phyloP scores from a whole-genome alignment of 2,329 filamentous ascomycete species.

The Diaporthe humulicola region DNA sequence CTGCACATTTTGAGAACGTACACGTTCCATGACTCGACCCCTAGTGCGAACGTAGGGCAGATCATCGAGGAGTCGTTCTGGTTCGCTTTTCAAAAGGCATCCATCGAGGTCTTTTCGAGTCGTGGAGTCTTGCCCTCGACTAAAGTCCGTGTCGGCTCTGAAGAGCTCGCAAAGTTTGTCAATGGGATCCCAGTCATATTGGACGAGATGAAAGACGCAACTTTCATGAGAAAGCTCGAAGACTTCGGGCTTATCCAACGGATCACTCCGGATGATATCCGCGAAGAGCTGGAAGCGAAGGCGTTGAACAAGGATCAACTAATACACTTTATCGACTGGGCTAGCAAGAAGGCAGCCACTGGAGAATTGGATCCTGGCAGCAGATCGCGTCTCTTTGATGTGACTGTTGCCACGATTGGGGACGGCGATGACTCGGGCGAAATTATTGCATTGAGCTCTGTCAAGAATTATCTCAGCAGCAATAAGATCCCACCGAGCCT shows the following conservation, averaged over 20 bases:
- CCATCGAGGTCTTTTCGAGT: conserved; percentile 90
- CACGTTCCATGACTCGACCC: conserved; percentile 90
- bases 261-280: conserved; percentile 89
- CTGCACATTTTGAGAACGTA: conserved; percentile 89
- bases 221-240: conserved; percentile 83
- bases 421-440: conserved; percentile 70
- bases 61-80: conserved; percentile 96
- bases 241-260: conserved; percentile 90
- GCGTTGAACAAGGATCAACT: conserved; percentile 85
- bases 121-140: conserved; percentile 88
- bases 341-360: conserved; percentile 77
- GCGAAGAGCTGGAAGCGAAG: conserved; percentile 83
- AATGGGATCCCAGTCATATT: conserved; percentile 90
- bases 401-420: conserved; percentile 80
- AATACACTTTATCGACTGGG: conserved; percentile 87
- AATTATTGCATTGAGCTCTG: conserved; percentile 82
- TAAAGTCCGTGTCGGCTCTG: conserved; percentile 80
- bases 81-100: conserved; percentile 86
- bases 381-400: conserved; percentile 79
- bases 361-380: conserved; percentile 79
- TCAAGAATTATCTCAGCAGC: conserved; percentile 81
- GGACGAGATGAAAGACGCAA: conserved; percentile 77
- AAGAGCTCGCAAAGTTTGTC: conserved; percentile 79
- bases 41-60: conserved; percentile 84
- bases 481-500: conserved; percentile 84